Percentiles rank a stretch among this genome's conserved stretches.
Conservation (phyloP, 768 basidiomycete species). For the Russula ochroleuca region DNA sequence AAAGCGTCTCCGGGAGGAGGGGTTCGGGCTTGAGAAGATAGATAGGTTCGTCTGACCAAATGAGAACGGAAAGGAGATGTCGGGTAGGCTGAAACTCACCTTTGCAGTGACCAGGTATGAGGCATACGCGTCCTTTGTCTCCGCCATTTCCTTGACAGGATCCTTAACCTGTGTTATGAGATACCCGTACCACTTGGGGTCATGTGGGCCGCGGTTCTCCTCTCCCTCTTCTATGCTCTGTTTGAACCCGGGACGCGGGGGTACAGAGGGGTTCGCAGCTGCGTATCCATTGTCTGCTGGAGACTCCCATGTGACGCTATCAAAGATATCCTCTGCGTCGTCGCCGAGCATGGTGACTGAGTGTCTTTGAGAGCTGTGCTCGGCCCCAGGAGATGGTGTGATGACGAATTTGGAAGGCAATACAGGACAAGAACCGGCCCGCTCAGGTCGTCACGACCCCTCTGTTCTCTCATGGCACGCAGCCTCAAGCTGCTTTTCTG, state of each 20-base stretch:
- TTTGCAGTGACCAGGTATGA: slow-evolving; percentile 88
- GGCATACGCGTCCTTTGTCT: slow-evolving; percentile 95
- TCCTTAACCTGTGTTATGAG: slow-evolving; percentile 81
- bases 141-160: slow-evolving; percentile 92
- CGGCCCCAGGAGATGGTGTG: neutral
- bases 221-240: slow-evolving; percentile 71
- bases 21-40: slow-evolving; percentile 72
- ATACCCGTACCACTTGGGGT: slow-evolving; percentile 90
- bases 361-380: neutral
- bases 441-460: slow-evolving; percentile 8
- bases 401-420: neutral
- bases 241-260: slow-evolving; percentile 71
- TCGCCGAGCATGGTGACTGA: slow-evolving; percentile 63
- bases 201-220: slow-evolving; percentile 60
- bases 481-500: slow-evolving; percentile 19
- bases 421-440: neutral
- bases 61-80: slow-evolving; percentile 1
- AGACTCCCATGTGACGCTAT: slow-evolving; percentile 88
- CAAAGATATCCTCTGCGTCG: slow-evolving; percentile 80
- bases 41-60: slow-evolving; percentile 76
- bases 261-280: slow-evolving; percentile 35
- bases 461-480: slow-evolving; percentile 24
- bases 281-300: slow-evolving; percentile 54
- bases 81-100: slow-evolving; percentile 44
- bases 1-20: slow-evolving; percentile 82